A percentile compares a stretch with the other conserved stretches of the same genome.
Evolutionary conservation across 164 flowering plant genomes (phyloP).

Genomic region (Tetrastigma voinierianum): DNA sequence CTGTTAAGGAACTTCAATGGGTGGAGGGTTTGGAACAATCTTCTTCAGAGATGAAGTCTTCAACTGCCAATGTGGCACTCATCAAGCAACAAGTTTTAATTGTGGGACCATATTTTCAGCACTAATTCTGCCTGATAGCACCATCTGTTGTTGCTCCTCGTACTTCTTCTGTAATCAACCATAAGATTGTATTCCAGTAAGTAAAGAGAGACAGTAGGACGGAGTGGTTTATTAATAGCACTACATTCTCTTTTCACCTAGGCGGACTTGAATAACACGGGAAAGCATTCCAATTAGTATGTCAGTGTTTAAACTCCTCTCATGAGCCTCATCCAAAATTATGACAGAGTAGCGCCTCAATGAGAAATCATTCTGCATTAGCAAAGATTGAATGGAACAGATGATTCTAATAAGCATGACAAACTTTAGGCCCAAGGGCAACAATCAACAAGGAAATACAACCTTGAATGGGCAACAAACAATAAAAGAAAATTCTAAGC

Average conservation of each 20-base stretch:
- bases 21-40: slow-evolving; percentile 63
- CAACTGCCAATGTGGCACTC: slow-evolving; percentile 97
- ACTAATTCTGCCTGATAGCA: too few species aligned
- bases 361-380: slow-evolving; percentile 75
- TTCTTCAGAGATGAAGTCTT: slow-evolving; percentile 71
- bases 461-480: too few species aligned
- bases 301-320: slow-evolving; percentile 95
- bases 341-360: slow-evolving; percentile 78
- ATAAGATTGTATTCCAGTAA: slow-evolving; percentile 5
- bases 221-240: background rate
- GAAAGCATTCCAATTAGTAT: slow-evolving; percentile 97
- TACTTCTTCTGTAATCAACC: slow-evolving; percentile 44
- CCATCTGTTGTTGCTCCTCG: slow-evolving; percentile 56
- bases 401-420: background rate
- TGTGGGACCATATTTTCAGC: slow-evolving; percentile 53
- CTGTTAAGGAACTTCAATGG: slow-evolving; percentile 91
- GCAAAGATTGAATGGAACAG: background rate
- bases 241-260: slow-evolving; percentile 40
- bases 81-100: slow-evolving; percentile 81
- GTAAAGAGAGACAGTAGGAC: background rate
- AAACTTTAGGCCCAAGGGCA: background rate
- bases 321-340: slow-evolving; percentile 97
- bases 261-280: slow-evolving; percentile 61
- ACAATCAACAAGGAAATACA: too few species aligned
- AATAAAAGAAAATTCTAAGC: too few species aligned